A percentile compares a stretch with the other conserved stretches of the same genome.
phyloP scores from a whole-genome alignment of 768 basidiomycete genomes.

The Suillus lakei region DNA sequence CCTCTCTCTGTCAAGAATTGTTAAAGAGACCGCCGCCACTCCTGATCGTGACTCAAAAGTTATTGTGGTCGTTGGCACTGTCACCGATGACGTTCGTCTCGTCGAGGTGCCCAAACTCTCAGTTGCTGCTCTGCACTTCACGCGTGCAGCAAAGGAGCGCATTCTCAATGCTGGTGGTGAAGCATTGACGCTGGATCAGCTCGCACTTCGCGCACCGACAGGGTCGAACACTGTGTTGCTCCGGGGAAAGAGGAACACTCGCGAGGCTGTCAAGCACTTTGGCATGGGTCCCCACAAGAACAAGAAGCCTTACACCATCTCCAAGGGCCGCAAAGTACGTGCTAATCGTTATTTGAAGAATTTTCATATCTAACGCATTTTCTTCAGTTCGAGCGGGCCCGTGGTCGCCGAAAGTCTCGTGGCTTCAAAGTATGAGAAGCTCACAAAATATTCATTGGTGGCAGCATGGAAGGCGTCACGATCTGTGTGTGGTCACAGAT shows the following conservation, averaged over 20 bases:
- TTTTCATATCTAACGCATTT: slow-evolving; percentile 9
- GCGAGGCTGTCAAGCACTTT: slow-evolving; percentile 97
- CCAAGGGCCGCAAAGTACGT: slow-evolving; percentile 93
- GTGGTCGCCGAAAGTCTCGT: slow-evolving; percentile 98
- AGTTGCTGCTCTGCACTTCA: slow-evolving; percentile 95
- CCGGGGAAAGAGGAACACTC: slow-evolving; percentile 89
- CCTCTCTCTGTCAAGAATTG: slow-evolving; percentile 90
- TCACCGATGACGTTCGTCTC: slow-evolving; percentile 95
- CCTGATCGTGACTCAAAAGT: slow-evolving; percentile 77
- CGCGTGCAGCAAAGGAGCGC: slow-evolving; percentile 89
- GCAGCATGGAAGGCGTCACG: slow-evolving; percentile 31
- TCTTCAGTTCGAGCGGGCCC: slow-evolving; percentile 88
- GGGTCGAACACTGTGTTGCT: slow-evolving; percentile 95
- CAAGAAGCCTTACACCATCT: slow-evolving; percentile 96
- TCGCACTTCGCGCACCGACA: slow-evolving; percentile 92
- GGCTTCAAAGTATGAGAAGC: slow-evolving; percentile 89
- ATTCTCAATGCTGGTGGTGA: slow-evolving; percentile 97
- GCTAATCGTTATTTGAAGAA: background rate
- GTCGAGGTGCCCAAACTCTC: slow-evolving; percentile 86
- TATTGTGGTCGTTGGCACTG: slow-evolving; percentile 87
- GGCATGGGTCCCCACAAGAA: slow-evolving; percentile 98
- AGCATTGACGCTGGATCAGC: slow-evolving; percentile 93
- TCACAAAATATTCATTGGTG: slow-evolving; percentile 36
- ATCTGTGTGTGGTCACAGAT: slow-evolving; percentile 29
- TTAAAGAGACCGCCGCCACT: slow-evolving; percentile 75